Percentiles rank a stretch among this genome's conserved stretches.
phyloP scores from a whole-genome alignment of 208 protist species.

The Acanthamoeba healyi region DNA sequence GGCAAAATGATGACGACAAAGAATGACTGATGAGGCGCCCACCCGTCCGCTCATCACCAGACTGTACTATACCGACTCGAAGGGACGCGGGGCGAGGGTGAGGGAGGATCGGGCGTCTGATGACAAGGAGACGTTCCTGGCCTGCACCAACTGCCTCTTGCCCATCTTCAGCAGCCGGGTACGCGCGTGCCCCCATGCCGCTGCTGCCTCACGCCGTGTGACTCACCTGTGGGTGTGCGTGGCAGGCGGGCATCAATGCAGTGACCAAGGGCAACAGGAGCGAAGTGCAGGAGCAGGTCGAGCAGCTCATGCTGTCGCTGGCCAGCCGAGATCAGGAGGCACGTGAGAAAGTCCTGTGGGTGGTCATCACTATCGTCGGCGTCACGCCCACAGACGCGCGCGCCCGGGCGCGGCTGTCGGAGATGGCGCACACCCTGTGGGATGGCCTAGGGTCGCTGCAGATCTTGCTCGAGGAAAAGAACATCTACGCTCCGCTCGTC shows the following conservation, averaged over 20 bases:
- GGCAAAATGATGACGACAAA: neutral
- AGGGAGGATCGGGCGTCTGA: neutral
- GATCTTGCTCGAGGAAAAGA: constrained; percentile 60
- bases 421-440: constrained; percentile 55
- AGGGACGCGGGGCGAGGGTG: neutral
- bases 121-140: neutral
- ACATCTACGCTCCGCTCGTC: constrained; percentile 46
- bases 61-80: constrained; percentile 45
- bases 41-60: neutral
- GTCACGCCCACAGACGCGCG: neutral
- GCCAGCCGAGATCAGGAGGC: constrained; percentile 43
- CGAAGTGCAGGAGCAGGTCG: constrained; percentile 38
- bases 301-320: constrained; percentile 62
- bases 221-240: neutral
- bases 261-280: constrained; percentile 5
- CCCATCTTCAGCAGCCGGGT: constrained; percentile 48
- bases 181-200: neutral
- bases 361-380: neutral
- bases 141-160: constrained; percentile 15
- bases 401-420: neutral
- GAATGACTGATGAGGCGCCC: neutral
- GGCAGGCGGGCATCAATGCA: neutral
- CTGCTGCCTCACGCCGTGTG: neutral
- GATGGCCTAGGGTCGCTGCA: constrained; percentile 50
- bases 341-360: constrained; percentile 1